phyloP scores from a whole-genome alignment of 2,329 filamentous ascomycete species.

The Davidsoniella australis region DNA sequence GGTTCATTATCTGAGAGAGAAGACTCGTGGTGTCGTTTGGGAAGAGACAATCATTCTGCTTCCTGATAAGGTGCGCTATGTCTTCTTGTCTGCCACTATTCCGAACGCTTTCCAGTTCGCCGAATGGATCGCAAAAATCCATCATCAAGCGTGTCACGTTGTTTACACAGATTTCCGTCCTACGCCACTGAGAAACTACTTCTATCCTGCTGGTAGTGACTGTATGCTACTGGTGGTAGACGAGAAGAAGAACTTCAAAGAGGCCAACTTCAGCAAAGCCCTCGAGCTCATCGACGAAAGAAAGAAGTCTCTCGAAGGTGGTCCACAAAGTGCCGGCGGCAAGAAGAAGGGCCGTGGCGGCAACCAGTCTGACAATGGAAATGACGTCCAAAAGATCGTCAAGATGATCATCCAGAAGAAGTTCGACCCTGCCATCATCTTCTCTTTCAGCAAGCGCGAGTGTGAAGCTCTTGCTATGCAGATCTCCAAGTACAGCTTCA shows the following conservation, averaged over 20 bases:
- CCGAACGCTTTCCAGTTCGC: slow-evolving; percentile 98
- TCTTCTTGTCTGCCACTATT: slow-evolving; percentile 94
- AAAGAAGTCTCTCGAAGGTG: slow-evolving; percentile 67
- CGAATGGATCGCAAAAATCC: slow-evolving; percentile 97
- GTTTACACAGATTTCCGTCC: slow-evolving; percentile 98
- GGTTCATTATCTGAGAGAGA: slow-evolving; percentile 96
- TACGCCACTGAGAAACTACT: slow-evolving; percentile 92
- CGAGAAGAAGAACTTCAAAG: slow-evolving; percentile 88
- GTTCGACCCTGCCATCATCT: slow-evolving; percentile 96
- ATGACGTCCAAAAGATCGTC: slow-evolving; percentile 93
- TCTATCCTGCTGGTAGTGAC: slow-evolving; percentile 82
- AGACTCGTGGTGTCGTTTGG: slow-evolving; percentile 89
- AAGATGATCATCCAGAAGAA: slow-evolving; percentile 97
- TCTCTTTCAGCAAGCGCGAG: slow-evolving; percentile 97
- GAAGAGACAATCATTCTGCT: slow-evolving; percentile 97
- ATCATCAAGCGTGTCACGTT: slow-evolving; percentile 93
- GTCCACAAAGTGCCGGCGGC: slow-evolving; percentile 38
- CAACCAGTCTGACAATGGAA: slow-evolving; percentile 46
- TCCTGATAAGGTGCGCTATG: slow-evolving; percentile 96
- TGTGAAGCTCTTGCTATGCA: slow-evolving; percentile 81
- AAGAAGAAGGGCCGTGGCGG: slow-evolving; percentile 87
- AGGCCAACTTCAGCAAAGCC: slow-evolving; percentile 93
- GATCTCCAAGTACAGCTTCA: slow-evolving; percentile 79
- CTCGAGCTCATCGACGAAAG: slow-evolving; percentile 82
- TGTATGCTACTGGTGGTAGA: slow-evolving; percentile 91